Conservation (phyloP, 768 basidiomycete species). For the Pholiota microspora region DNA sequence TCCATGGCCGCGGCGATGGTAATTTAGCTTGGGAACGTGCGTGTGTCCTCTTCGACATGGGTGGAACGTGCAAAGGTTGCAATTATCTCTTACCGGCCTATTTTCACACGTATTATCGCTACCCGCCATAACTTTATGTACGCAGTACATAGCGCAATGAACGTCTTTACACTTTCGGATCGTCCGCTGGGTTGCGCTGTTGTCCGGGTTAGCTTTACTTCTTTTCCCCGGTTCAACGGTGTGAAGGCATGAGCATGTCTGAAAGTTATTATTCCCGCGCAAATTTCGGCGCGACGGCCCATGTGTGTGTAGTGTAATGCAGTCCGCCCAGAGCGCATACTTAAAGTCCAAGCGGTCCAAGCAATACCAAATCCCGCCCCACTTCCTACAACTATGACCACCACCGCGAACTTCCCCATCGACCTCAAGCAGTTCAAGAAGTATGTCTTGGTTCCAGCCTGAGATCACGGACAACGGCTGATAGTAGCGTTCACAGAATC, state of each 20-base stretch:
- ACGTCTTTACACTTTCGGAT: slow-evolving; percentile 3
- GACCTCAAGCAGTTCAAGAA: slow-evolving; percentile 77
- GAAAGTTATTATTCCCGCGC: not conserved
- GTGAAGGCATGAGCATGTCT: not conserved
- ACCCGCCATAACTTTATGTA: not conserved
- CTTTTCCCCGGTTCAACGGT: not conserved
- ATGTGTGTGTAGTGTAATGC: not conserved
- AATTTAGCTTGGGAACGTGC: not conserved
- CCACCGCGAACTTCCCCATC: slow-evolving; percentile 59
- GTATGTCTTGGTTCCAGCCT: slow-evolving; percentile 30
- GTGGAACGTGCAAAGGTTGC: slow-evolving; percentile 14
- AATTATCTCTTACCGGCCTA: not conserved
- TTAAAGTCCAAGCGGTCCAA: not conserved
- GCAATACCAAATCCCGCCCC: not conserved
- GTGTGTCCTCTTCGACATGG: not conserved
- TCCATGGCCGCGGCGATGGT: not conserved
- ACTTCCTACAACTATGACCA: slow-evolving; percentile 18
- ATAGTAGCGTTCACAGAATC: slow-evolving; percentile 43
- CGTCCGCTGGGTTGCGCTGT: not conserved
- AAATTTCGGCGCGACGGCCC: not conserved
- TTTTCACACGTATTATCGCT: slow-evolving; percentile 2
- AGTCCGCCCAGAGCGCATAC: not conserved
- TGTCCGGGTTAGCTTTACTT: not conserved
- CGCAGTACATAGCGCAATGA: slow-evolving; percentile 12
- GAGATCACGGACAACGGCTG: not conserved